A percentile compares a stretch with the other conserved stretches of the same genome.
phyloP scores from a whole-genome alignment of 495 filamentous ascomycete species.

The Aspergillus panamensis region DNA sequence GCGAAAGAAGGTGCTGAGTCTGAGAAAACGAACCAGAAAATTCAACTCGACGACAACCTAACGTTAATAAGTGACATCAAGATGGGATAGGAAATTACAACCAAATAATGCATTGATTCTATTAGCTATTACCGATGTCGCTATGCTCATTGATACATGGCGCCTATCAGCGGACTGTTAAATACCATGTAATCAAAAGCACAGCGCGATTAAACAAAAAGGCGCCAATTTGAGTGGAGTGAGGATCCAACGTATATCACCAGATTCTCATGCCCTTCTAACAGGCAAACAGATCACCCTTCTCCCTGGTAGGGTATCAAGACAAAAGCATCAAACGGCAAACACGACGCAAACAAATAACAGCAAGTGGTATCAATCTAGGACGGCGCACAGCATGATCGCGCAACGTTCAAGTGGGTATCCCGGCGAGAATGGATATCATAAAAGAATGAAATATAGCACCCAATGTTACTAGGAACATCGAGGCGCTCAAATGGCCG shows the following conservation, averaged over 20 bases:
- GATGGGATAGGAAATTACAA: background rate
- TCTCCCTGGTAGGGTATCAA: constrained; percentile 42
- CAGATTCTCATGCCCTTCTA: constrained; percentile 21
- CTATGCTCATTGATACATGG: constrained; percentile 15
- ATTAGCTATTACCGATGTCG: constrained; percentile 27
- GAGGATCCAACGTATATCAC: constrained; percentile 12
- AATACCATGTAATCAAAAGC: constrained; percentile 10
- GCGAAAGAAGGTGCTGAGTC: no score
- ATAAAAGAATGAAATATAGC: constrained; percentile 38
- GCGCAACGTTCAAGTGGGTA: constrained; percentile 32
- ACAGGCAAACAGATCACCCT: constrained; percentile 25
- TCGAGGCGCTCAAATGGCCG: constrained; percentile 23
- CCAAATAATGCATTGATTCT: constrained; percentile 22
- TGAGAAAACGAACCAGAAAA: no score
- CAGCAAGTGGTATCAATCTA: constrained; percentile 54
- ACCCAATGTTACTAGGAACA: constrained; percentile 22
- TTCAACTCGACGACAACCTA: no score
- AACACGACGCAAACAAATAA: constrained; percentile 30
- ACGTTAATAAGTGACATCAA: no score
- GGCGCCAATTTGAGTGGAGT: constrained; percentile 21
- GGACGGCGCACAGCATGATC: constrained; percentile 41
- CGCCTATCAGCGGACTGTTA: constrained; percentile 5
- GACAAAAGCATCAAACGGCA: constrained; percentile 23
- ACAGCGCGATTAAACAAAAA: constrained; percentile 10
- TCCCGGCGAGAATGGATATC: constrained; percentile 39